Conservation (phyloP, 2,329 filamentous ascomycete genomes). For the Blastomyces parvus region DNA sequence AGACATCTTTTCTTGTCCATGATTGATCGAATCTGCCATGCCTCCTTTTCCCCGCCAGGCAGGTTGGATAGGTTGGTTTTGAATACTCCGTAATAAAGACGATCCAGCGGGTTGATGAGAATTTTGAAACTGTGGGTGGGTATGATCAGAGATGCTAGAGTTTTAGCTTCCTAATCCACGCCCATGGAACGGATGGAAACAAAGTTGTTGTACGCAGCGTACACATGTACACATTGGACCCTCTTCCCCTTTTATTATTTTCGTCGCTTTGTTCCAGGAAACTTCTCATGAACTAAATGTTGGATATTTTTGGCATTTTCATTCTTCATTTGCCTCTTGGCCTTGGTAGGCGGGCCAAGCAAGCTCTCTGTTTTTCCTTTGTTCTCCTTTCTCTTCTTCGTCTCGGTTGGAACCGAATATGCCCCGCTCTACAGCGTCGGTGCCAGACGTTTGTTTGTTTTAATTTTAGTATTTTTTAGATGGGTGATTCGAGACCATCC, state of each 20-base stretch:
- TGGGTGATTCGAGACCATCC: not conserved
- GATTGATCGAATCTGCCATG: not conserved
- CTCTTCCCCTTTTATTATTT: too few relatives aligned
- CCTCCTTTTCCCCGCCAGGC: not conserved
- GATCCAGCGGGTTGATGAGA: not conserved
- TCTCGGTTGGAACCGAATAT: not conserved
- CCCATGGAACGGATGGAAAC: not conserved
- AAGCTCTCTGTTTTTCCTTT: not conserved
- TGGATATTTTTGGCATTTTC: not conserved
- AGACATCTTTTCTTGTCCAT: not conserved
- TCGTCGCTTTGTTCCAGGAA: not conserved
- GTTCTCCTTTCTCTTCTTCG: not conserved
- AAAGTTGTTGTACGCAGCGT: too few relatives aligned
- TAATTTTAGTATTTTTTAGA: not conserved
- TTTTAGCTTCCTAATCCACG: not conserved
- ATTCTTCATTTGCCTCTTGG: not conserved
- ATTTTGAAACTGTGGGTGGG: not conserved
- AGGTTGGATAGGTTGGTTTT: not conserved
- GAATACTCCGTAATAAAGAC: too few relatives aligned
- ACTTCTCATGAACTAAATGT: not conserved
- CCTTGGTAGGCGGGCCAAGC: not conserved
- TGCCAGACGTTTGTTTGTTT: too few relatives aligned
- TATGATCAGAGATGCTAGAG: not conserved
- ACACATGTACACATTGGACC: too few relatives aligned
- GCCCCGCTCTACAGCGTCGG: too few relatives aligned